Evolutionary conservation across 78 protist genomes (phyloP).

Genomic region (Bodo saltans): DNA sequence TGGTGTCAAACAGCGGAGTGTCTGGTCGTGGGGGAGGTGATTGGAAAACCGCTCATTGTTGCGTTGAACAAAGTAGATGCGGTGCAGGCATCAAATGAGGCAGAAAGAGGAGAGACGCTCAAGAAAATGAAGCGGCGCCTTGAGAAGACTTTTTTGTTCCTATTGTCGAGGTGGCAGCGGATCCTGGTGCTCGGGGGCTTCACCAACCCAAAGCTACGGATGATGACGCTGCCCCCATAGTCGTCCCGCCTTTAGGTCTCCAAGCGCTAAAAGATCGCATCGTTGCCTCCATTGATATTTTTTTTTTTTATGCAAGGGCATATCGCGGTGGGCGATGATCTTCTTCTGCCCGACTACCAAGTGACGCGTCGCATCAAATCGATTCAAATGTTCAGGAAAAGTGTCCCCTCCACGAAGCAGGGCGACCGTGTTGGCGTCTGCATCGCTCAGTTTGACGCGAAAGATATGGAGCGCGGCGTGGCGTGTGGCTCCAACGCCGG

Average conservation of each 20-base stretch:
- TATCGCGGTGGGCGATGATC: constrained; percentile 49
- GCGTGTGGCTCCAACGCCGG: not conserved
- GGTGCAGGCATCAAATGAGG: constrained; percentile 47
- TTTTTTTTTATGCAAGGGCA: constrained; percentile 76
- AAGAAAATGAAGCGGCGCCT: not conserved
- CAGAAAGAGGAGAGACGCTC: constrained; percentile 35
- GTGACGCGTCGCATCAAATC: constrained; percentile 73
- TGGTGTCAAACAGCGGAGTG: constrained; percentile 96
- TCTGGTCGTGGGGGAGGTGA: constrained; percentile 89
- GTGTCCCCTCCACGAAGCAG: constrained; percentile 51
- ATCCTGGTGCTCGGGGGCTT: no score
- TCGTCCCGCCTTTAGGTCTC: no score
- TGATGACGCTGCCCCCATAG: no score
- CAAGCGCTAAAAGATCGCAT: no score
- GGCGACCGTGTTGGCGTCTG: constrained; percentile 85
- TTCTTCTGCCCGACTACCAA: constrained; percentile 48
- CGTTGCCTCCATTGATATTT: no score
- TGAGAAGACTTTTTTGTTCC: no score
- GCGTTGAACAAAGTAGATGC: constrained; percentile 89
- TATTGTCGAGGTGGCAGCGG: constrained; percentile 59
- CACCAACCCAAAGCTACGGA: no score
- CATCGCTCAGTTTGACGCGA: constrained; percentile 78
- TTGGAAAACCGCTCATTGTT: constrained; percentile 60
- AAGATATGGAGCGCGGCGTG: constrained; percentile 75
- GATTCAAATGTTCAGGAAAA: constrained; percentile 86